Percentiles rank a stretch among this genome's conserved stretches.
Evolutionary conservation across 495 filamentous ascomycete species (phyloP).

Genomic region (Aspergillus steynii): DNA sequence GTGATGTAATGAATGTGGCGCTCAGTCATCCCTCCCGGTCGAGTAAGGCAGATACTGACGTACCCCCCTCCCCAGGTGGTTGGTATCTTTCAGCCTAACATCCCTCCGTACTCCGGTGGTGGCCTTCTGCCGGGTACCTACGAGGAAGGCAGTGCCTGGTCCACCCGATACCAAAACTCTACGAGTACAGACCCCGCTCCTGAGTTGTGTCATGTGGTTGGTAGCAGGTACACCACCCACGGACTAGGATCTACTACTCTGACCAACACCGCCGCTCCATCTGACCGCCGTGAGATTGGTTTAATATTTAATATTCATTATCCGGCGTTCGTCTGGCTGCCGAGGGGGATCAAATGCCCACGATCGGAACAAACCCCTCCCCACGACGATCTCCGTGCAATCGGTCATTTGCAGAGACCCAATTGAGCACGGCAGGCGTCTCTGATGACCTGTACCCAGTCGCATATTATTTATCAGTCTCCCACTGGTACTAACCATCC

Average conservation of each 20-base stretch:
- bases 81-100: background rate
- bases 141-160: background rate
- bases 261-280: too few relatives aligned
- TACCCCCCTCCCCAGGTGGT: background rate
- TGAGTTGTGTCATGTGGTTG: background rate
- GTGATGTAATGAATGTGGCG: background rate
- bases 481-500: background rate
- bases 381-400: background rate
- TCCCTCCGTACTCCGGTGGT: background rate
- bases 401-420: background rate
- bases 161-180: background rate
- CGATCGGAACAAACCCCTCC: background rate
- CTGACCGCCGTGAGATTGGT: too few relatives aligned
- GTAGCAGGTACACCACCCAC: background rate
- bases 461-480: background rate
- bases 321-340: too few relatives aligned
- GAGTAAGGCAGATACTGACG: background rate
- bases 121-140: background rate
- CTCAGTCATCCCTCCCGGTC: background rate
- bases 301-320: too few relatives aligned
- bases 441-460: background rate
- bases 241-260: too few relatives aligned
- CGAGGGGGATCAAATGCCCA: too few relatives aligned
- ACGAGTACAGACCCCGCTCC: background rate
- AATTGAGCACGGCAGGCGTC: background rate